A percentile compares a stretch with the other conserved stretches of the same genome.
These are phyloP conservation scores for Mucor racemosus DNA, from an alignment of 371 early-diverging fungal genomes.

Conservation along the genomic window DNA sequence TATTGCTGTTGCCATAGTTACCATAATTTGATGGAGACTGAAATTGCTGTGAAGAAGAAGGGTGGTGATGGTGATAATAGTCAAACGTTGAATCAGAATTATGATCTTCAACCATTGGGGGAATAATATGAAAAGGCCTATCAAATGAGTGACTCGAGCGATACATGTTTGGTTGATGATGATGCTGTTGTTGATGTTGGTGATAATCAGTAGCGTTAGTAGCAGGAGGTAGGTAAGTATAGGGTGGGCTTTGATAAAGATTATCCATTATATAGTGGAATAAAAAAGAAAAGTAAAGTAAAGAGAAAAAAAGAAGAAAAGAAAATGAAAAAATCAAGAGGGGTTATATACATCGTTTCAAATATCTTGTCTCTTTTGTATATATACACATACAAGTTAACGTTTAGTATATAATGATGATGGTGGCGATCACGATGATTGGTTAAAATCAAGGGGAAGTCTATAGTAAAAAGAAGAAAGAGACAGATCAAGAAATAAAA, in stretches of 20 bases:
- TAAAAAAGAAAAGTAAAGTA: conserved; percentile 14
- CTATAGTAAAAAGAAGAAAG: not conserved
- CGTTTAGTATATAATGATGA: conserved; percentile 8
- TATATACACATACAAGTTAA: conserved; percentile 1
- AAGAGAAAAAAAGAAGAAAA: conserved; percentile 13
- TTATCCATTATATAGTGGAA: conserved; percentile 18
- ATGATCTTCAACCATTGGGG: not conserved
- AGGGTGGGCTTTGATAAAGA: conserved; percentile 22
- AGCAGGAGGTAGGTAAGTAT: conserved; percentile 1
- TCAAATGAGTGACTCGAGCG: not conserved
- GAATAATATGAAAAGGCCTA: not conserved
- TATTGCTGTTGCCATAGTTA: conserved; percentile 2
- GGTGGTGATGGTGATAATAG: not conserved
- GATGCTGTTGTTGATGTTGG: conserved; percentile 12
- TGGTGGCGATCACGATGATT: conserved; percentile 27
- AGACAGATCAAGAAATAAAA: conserved; percentile 1
- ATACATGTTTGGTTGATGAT: conserved; percentile 6
- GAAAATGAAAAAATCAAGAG: not conserved
- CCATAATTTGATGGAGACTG: not conserved
- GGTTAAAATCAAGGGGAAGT: conserved; percentile 16
- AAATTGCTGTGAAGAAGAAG: not conserved
- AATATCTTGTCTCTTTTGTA: conserved; percentile 1
- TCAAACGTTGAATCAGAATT: not conserved
- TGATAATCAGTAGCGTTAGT: not conserved
- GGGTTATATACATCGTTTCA: conserved; percentile 13